phyloP scores from a whole-genome alignment of 2,329 filamentous ascomycete species.

The Capronia americana region DNA sequence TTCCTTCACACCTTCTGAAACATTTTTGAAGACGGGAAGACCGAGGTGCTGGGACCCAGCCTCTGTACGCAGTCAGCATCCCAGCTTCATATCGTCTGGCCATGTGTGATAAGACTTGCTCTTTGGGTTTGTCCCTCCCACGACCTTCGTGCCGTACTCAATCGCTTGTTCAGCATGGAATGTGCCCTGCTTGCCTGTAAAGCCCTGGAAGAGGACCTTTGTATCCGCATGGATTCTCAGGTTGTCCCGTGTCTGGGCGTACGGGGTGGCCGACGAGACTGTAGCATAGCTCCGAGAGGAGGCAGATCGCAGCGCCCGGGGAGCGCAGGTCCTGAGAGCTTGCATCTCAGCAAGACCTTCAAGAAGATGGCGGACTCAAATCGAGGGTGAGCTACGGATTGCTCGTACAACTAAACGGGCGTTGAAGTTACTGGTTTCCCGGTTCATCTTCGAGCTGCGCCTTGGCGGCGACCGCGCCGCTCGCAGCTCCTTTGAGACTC shows the following conservation, averaged over 20 bases:
- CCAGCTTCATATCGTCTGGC: background rate
- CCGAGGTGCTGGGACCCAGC: slow-evolving; percentile 88
- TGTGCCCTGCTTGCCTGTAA: slow-evolving; percentile 38
- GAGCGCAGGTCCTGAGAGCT: slow-evolving; percentile 76
- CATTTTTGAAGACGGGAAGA: slow-evolving; percentile 90
- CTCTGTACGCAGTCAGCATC: slow-evolving; percentile 23
- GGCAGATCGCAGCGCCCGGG: slow-evolving; percentile 68
- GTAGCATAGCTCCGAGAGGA: slow-evolving; percentile 73
- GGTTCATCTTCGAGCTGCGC: slow-evolving; percentile 9
- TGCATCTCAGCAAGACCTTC: slow-evolving; percentile 67
- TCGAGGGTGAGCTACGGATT: background rate
- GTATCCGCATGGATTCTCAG: slow-evolving; percentile 91
- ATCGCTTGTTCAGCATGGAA: slow-evolving; percentile 98
- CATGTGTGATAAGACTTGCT: slow-evolving; percentile 59
- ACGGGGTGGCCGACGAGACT: slow-evolving; percentile 63
- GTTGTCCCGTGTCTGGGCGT: slow-evolving; percentile 76
- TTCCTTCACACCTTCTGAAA: slow-evolving; percentile 85
- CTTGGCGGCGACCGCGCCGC: background rate
- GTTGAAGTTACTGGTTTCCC: background rate
- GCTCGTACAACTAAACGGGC: background rate
- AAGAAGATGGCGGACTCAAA: background rate
- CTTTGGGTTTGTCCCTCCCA: slow-evolving; percentile 98
- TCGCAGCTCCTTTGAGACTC: no score
- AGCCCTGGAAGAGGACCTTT: slow-evolving; percentile 93
- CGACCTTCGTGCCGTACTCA: slow-evolving; percentile 97